These are phyloP conservation scores for Moesziomyces antarcticus DNA, from an alignment of 1,284 basidiomycete species.

Conservation along the genomic window DNA sequence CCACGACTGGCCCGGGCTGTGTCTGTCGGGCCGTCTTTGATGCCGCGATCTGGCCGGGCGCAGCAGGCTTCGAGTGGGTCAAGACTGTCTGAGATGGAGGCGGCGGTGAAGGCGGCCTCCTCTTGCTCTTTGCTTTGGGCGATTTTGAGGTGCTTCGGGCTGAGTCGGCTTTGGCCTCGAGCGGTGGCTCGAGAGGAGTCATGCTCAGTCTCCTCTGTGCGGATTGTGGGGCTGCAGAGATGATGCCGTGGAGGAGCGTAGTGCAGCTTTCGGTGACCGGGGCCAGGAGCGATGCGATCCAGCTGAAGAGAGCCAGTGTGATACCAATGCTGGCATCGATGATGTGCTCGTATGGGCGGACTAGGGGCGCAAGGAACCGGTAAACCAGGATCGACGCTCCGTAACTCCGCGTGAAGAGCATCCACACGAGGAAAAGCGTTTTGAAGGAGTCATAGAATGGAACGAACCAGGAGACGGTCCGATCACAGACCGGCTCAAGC, in stretches of 20 bases:
- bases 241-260: not conserved
- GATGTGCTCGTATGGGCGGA: constrained; percentile 38
- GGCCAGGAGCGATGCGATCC: constrained; percentile 9
- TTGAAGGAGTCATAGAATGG: constrained; percentile 53
- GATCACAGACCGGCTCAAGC: constrained; percentile 40
- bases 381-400: constrained; percentile 42
- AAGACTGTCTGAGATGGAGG: too few species aligned
- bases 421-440: constrained; percentile 49
- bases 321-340: constrained; percentile 25
- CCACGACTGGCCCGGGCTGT: not conserved
- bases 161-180: too few species aligned
- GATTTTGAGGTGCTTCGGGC: too few species aligned
- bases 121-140: too few species aligned
- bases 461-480: constrained; percentile 44
- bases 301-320: constrained; percentile 15
- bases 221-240: not conserved
- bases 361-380: constrained; percentile 32
- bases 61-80: too few species aligned
- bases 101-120: too few species aligned
- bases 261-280: constrained; percentile 5
- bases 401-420: constrained; percentile 46
- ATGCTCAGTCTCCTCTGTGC: not conserved
- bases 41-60: too few species aligned
- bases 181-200: too few species aligned
- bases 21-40: not conserved